phyloP scores from a whole-genome alignment of 2,329 filamentous ascomycete species.

The Ophiostoma tasmaniense region DNA sequence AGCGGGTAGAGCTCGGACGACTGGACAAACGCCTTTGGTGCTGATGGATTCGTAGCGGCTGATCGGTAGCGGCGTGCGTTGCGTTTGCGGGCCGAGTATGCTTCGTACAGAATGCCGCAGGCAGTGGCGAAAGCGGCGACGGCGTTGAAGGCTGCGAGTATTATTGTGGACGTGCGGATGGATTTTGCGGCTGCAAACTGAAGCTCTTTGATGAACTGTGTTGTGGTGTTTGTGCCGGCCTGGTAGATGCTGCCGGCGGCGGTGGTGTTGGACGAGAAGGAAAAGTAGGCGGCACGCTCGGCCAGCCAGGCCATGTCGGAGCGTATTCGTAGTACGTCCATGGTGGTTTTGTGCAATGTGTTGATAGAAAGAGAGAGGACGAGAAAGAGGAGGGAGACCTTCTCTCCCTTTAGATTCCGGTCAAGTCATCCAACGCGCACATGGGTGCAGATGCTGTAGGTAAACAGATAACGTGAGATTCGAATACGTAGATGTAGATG shows the following conservation, averaged over 20 bases:
- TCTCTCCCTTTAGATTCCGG: not conserved
- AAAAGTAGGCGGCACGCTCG: constrained; percentile 24
- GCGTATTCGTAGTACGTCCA: constrained; percentile 21
- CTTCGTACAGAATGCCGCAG: constrained; percentile 48
- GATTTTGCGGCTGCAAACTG: constrained; percentile 47
- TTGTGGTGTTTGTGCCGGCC: constrained; percentile 33
- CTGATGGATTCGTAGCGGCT: constrained; percentile 25
- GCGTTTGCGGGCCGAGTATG: constrained; percentile 39
- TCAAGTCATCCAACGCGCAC: not conserved
- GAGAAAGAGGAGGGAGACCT: not conserved
- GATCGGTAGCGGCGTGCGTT: constrained; percentile 33
- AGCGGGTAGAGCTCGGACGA: constrained; percentile 47
- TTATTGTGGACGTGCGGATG: constrained; percentile 52
- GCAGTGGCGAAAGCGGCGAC: constrained; percentile 49
- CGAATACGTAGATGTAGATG: no score
- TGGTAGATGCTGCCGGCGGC: constrained; percentile 20
- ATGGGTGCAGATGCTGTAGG: not conserved
- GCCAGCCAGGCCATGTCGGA: constrained; percentile 25
- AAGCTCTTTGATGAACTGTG: constrained; percentile 41
- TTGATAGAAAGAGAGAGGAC: not conserved
- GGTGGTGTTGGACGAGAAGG: constrained; percentile 17
- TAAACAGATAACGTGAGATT: not conserved
- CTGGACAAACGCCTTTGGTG: constrained; percentile 33
- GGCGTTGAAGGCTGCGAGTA: constrained; percentile 53
- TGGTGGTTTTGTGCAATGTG: constrained; percentile 3